Evolutionary conservation across 805 yeast species (phyloP).

Genomic region (Wickerhamiella australiensis): DNA sequence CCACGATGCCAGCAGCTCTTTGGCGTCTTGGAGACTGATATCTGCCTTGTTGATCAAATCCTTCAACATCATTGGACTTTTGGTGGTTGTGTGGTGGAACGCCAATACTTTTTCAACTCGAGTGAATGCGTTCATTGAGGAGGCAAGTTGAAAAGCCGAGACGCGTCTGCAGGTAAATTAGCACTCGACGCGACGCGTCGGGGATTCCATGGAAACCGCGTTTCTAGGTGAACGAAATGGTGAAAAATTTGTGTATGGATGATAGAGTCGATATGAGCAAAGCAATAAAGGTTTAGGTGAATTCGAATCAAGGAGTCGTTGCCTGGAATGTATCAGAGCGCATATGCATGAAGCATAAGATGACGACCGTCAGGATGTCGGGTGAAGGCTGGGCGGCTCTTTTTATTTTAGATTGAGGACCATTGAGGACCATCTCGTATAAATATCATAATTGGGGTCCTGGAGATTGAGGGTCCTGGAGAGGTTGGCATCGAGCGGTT

Average conservation of each 20-base stretch:
- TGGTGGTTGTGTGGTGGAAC: conserved; percentile 5
- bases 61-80: neutral
- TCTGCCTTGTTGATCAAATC: neutral
- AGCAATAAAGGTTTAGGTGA: neutral
- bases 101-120: conserved; percentile 7
- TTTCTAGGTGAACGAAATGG: neutral
- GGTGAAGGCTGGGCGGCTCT: too few species aligned
- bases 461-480: too few species aligned
- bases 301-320: neutral
- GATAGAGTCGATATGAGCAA: neutral
- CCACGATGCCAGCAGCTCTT: conserved; percentile 48
- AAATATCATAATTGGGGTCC: too few species aligned
- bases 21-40: conserved; percentile 60
- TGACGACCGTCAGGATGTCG: too few species aligned
- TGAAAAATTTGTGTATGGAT: neutral
- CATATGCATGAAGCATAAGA: neutral
- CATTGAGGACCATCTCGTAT: too few species aligned
- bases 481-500: too few species aligned
- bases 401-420: too few species aligned
- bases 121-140: conserved; percentile 6
- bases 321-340: neutral
- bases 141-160: neutral
- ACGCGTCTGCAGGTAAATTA: conserved; percentile 7
- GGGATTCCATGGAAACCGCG: neutral
- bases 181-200: conserved; percentile 6